Percentiles rank a stretch among this genome's conserved stretches.
phyloP scores from a whole-genome alignment of 1,284 basidiomycete genomes.

The Sporisorium graminicola region DNA sequence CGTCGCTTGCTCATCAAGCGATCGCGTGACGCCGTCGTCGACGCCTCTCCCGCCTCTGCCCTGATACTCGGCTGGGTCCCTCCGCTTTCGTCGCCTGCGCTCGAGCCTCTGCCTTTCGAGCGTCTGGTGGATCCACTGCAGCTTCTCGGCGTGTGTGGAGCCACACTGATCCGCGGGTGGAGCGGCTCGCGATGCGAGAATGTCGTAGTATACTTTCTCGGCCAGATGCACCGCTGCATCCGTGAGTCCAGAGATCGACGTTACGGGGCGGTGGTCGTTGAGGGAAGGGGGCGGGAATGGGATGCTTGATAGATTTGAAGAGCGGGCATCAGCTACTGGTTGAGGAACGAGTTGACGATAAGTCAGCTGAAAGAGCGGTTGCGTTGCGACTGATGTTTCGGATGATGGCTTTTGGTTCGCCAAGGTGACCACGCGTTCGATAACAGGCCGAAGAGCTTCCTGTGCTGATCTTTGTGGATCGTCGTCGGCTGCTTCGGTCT shows the following conservation, averaged over 20 bases:
- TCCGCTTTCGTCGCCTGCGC: slow-evolving; percentile 32
- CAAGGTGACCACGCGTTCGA: slow-evolving; percentile 26
- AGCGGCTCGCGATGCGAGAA: slow-evolving; percentile 60
- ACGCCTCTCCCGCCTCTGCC: slow-evolving; percentile 52
- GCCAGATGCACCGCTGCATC: slow-evolving; percentile 32
- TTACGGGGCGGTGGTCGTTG: slow-evolving; percentile 6
- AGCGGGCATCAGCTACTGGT: not conserved
- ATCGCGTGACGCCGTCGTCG: slow-evolving; percentile 37
- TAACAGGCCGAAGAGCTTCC: slow-evolving; percentile 23
- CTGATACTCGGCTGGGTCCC: slow-evolving; percentile 55
- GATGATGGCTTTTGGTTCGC: not conserved
- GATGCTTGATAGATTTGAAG: slow-evolving; percentile 14
- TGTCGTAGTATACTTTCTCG: slow-evolving; percentile 61
- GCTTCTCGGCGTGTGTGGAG: slow-evolving; percentile 21
- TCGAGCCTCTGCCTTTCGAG: slow-evolving; percentile 76
- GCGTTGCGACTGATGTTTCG: not conserved
- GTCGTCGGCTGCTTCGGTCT: slow-evolving; percentile 21
- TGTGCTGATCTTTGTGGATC: not conserved
- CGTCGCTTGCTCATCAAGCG: not conserved
- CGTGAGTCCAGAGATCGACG: slow-evolving; percentile 33
- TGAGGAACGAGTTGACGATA: slow-evolving; percentile 24
- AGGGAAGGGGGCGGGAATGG: slow-evolving; percentile 27
- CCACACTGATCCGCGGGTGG: not conserved
- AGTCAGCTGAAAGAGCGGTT: slow-evolving; percentile 35
- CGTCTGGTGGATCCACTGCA: slow-evolving; percentile 75